Base-by-base conservation (phyloP, 768 basidiomycete species). In the Imleria badia region DNA sequence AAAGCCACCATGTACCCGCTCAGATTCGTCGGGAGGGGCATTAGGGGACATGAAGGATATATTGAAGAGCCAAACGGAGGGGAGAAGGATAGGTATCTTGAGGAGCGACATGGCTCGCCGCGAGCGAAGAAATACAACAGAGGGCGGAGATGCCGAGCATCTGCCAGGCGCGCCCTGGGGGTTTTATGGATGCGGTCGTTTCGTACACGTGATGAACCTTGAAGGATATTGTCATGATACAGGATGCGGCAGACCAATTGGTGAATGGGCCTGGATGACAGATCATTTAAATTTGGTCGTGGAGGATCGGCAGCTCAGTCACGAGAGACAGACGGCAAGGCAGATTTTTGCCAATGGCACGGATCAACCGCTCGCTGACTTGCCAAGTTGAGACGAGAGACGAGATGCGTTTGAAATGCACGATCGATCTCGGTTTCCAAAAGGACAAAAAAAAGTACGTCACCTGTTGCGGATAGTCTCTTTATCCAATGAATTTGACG, bases 51-150 rank as follows among this genome's bases (percentile, higher is more conserved):
- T 64, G 30, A 64, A 71, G 9, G 67, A 55, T 36, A 52, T 23
- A 31, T 71, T 71, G 55, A 68, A 68, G 38, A 71, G 56, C 62
- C 62, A 58, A 11, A 66, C 20, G n/a, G 67, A 66, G 3, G 64
- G 52, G 15, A 66, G 36, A 38, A 68, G 69, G 15, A 71, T 56
- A 15, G 56, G 30, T 17, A 52, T 19, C 42, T 69, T 68, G 44
- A 53, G 35, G 23, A 63, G 34, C 3, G 55, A 50, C 67, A 71
- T 71, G 44, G n/a, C 23, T 42, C 29, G 8, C n/a, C 14, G 36
- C 14, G 0, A 20, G 26, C 30, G 20, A 29, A 39, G 54, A 39
- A 1, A 23, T 51, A 35, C 22, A 19, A 31, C 33, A 38, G 42
- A 39, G 14, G n/a, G 29, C 29, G 12, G 29, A 6, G 44, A 38